Evolutionary conservation across 176 grass and related monocot genomes (phyloP), one percentile per base, ranked within the genome.

Genomic region (Carex scoparia): DNA sequence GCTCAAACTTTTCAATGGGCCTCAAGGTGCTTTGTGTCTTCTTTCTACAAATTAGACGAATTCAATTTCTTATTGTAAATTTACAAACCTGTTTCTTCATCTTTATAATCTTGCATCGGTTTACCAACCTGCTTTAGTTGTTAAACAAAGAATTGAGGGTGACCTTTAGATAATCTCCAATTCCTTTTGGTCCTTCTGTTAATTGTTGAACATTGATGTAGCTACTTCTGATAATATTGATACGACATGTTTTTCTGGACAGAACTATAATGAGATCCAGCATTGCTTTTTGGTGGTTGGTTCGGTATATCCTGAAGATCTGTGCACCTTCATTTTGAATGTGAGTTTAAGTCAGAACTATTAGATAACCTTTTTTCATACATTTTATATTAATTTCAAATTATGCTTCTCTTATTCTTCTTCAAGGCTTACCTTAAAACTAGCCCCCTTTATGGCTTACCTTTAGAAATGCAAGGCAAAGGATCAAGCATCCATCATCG

Each of bases 181-280:
- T 30, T 55, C 28, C 27, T 56, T 18, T 69, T 40, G 37, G 12
- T 69, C 13, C 5, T 79, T 6, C 16, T 87, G 84, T 78, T 59
- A 55, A 57, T 92, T 62, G 30, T 28, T 84, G 81, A 73, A 61
- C 73, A 37, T 84, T 16, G 7, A 63, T 49, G 27, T 49, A 19
- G 30, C 33, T 46, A 44, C 75, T 78, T 87, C 84, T 80, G 84
- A 77, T 71, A 19, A 85, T 83, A 86, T 76, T 40, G 31, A 38
- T 63, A 71, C 14, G 59, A 84, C 71, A 91, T 82, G 44, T 85
- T 73, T 83, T 51, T 86, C 60, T 85, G 81, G 80, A 78, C 84
- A 98, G 95, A 93, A 89, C 86, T 94, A 98, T 79, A 98, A 98
- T 89, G 91, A 98, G 84, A 91, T 98, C 80, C 95, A 98, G 70